Conservation (phyloP, 495 filamentous ascomycete genomes). For the Penicillium paradoxum region DNA sequence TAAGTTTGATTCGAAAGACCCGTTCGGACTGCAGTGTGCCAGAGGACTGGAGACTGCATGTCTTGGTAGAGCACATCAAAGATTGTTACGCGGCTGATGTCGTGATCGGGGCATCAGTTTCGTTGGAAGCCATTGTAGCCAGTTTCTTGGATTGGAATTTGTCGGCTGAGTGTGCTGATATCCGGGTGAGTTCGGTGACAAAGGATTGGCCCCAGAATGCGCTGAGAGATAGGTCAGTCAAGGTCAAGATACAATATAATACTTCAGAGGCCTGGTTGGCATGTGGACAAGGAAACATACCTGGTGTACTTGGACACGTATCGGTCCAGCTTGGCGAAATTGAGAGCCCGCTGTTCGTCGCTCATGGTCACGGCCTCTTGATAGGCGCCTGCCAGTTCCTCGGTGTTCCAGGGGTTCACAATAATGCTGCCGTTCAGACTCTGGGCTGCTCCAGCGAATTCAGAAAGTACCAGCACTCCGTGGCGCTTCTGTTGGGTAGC, state of each 20-base stretch:
- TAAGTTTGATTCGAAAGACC: slow-evolving; percentile 15
- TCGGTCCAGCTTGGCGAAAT: slow-evolving; percentile 83
- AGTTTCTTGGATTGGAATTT: slow-evolving; percentile 40
- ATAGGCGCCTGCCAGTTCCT: slow-evolving; percentile 88
- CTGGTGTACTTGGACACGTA: slow-evolving; percentile 96
- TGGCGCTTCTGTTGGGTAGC: slow-evolving; percentile 84
- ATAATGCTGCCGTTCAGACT: slow-evolving; percentile 88
- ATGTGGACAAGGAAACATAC: slow-evolving; percentile 29
- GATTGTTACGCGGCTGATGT: slow-evolving; percentile 6
- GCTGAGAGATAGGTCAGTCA: slow-evolving; percentile 38
- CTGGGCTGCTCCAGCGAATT: slow-evolving; percentile 93
- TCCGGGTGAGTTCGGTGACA: slow-evolving; percentile 73
- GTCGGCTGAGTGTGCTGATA: slow-evolving; percentile 48
- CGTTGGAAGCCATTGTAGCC: slow-evolving; percentile 8
- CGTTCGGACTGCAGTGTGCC: neutral
- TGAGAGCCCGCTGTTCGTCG: slow-evolving; percentile 74
- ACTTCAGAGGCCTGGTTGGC: neutral
- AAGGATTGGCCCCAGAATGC: slow-evolving; percentile 98
- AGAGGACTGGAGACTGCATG: neutral
- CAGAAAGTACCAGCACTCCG: slow-evolving; percentile 87
- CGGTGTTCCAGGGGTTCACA: slow-evolving; percentile 96
- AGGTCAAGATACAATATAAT: neutral
- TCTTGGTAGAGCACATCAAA: neutral
- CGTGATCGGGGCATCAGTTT: slow-evolving; percentile 7
- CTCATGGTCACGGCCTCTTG: slow-evolving; percentile 93